phyloP scores from a whole-genome alignment of 1,139 yeast species.

The Suhomyces panamericanus region DNA sequence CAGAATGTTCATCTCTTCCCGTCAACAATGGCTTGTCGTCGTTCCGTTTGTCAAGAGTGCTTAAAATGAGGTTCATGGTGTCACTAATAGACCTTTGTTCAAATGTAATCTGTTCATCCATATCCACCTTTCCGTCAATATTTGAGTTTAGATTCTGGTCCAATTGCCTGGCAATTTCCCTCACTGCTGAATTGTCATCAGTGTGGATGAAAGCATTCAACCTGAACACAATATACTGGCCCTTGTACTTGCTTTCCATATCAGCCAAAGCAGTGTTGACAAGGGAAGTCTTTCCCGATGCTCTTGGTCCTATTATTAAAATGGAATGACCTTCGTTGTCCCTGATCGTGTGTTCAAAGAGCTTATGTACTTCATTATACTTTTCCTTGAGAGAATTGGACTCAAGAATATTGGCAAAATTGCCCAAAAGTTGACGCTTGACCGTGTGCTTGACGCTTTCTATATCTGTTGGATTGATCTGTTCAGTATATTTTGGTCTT shows the following conservation, averaged over 20 bases:
- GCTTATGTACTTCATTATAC: conserved; percentile 50
- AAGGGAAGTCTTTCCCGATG: conserved; percentile 71
- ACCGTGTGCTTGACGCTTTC: conserved; percentile 18
- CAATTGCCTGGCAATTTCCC: conserved; percentile 83
- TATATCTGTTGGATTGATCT: conserved; percentile 13
- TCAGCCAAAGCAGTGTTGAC: conserved; percentile 56
- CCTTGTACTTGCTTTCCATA: conserved; percentile 38
- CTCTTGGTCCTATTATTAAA: conserved; percentile 76
- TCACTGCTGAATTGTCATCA: conserved; percentile 76
- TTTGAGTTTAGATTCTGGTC: conserved; percentile 43
- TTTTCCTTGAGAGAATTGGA: conserved; percentile 30
- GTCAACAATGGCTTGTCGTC: conserved; percentile 10
- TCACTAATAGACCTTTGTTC: conserved; percentile 44
- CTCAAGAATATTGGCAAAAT: conserved; percentile 19
- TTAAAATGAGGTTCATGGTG: conserved; percentile 41
- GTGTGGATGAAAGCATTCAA: conserved; percentile 72
- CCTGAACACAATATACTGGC: conserved; percentile 59
- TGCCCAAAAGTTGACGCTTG: conserved; percentile 24
- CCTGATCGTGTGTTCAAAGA: conserved; percentile 65
- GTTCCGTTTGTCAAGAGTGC: conserved; percentile 30
- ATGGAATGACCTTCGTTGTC: conserved; percentile 82
- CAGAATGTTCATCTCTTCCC: conserved; percentile 3
- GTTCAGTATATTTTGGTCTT: not conserved
- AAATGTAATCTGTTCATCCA: conserved; percentile 25
- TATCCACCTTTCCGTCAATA: conserved; percentile 17